A percentile compares a stretch with the other conserved stretches of the same genome.
phyloP scores from a whole-genome alignment of 164 flowering plant genomes.

The Santalum album region DNA sequence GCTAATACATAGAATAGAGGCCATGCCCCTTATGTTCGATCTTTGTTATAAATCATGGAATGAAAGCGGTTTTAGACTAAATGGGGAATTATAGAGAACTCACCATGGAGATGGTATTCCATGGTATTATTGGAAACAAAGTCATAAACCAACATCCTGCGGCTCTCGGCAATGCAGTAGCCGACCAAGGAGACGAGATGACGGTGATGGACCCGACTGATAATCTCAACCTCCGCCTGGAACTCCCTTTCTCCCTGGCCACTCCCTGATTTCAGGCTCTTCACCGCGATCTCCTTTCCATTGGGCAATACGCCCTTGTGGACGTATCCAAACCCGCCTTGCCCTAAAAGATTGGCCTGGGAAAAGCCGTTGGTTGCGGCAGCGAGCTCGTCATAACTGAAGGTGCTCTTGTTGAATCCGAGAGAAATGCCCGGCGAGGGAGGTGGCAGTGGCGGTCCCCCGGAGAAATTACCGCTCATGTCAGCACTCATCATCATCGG shows the following conservation, averaged over 20 bases:
- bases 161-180: conserved; percentile 53
- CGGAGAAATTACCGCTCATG: conserved; percentile 30
- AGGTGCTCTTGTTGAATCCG: conserved; percentile 52
- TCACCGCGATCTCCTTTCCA: conserved; percentile 66
- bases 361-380: conserved; percentile 52
- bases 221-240: conserved; percentile 79
- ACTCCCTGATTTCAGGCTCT: conserved; percentile 65
- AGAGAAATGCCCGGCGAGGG: conserved; percentile 35
- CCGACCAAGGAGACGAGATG: conserved; percentile 79
- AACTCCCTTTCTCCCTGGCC: conserved; percentile 88
- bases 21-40: too few relatives aligned
- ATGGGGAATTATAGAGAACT: too few relatives aligned
- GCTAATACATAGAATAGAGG: too few relatives aligned
- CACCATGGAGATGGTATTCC: conserved; percentile 73
- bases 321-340: conserved; percentile 83
- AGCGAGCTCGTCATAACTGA: conserved; percentile 60
- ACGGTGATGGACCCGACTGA: conserved; percentile 80
- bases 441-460: conserved; percentile 25
- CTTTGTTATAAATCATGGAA: too few relatives aligned
- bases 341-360: conserved; percentile 52
- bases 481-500: conserved; percentile 11
- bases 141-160: conserved; percentile 72
- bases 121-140: conserved; percentile 61
- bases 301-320: conserved; percentile 65
- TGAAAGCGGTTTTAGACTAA: too few relatives aligned